Conservation (phyloP, 805 yeast species). For the Starmerella geochares region DNA sequence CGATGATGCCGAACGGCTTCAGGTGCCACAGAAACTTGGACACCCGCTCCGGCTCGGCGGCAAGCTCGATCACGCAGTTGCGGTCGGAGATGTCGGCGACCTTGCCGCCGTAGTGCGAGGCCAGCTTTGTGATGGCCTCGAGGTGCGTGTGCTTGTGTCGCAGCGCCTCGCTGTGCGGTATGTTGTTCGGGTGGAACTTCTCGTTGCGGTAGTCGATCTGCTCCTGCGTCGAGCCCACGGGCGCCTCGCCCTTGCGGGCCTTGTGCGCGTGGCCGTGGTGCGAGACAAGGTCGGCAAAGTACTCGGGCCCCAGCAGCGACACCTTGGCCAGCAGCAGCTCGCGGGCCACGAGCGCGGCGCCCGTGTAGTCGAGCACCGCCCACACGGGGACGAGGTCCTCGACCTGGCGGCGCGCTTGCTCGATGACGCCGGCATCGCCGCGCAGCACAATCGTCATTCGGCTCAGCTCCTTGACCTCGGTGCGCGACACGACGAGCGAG, state of each 20-base stretch:
- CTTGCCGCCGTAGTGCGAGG: slow-evolving; percentile 83
- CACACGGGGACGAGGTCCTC: slow-evolving; percentile 97
- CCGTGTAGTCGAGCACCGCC: slow-evolving; percentile 90
- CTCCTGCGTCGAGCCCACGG: slow-evolving; percentile 29
- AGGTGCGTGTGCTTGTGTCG: slow-evolving; percentile 89
- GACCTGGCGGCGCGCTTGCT: slow-evolving; percentile 95
- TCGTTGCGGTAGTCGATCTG: slow-evolving; percentile 30
- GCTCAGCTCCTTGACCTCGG: slow-evolving; percentile 89
- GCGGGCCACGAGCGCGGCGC: slow-evolving; percentile 80
- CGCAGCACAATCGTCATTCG: slow-evolving; percentile 92
- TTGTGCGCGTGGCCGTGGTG: slow-evolving; percentile 50
- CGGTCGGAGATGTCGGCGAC: slow-evolving; percentile 86
- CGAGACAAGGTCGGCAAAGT: slow-evolving; percentile 85
- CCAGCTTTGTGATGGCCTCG: slow-evolving; percentile 68
- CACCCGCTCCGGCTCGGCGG: slow-evolving; percentile 87
- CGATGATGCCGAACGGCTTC: slow-evolving; percentile 93
- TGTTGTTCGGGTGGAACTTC: slow-evolving; percentile 72
- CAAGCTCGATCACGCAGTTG: slow-evolving; percentile 85
- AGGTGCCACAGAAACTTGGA: slow-evolving; percentile 76
- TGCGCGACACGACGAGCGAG: slow-evolving; percentile 90
- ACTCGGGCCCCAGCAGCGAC: slow-evolving; percentile 93
- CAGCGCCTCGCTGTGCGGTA: slow-evolving; percentile 82
- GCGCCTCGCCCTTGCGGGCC: slow-evolving; percentile 32
- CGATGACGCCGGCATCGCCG: slow-evolving; percentile 93
- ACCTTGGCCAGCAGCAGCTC: slow-evolving; percentile 87